These are phyloP conservation scores for Neurospora sp. DNA, from an alignment of 495 filamentous ascomycete species.

Conservation along the genomic window DNA sequence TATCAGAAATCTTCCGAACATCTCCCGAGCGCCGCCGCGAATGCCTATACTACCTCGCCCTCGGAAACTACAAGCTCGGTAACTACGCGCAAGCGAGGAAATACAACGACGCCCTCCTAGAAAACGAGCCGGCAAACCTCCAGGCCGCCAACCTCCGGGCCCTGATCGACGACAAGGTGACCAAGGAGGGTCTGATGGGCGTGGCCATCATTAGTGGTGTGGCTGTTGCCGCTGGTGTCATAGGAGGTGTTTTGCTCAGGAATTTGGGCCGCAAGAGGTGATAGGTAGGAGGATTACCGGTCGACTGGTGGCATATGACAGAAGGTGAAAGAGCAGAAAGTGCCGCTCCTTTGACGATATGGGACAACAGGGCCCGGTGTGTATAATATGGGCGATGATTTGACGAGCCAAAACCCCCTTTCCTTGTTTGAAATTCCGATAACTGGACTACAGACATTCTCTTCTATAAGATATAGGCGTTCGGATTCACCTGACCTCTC, in stretches of 20 bases:
- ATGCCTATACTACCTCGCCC: constrained; percentile 93
- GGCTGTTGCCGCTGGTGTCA: constrained; percentile 84
- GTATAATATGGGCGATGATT: background rate
- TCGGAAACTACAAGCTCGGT: constrained; percentile 95
- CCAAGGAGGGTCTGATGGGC: constrained; percentile 85
- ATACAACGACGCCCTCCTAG: constrained; percentile 87
- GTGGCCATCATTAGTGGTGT: constrained; percentile 95
- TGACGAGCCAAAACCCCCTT: background rate
- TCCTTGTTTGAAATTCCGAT: background rate
- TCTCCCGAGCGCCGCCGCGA: constrained; percentile 86
- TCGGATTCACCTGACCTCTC: background rate
- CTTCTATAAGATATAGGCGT: background rate
- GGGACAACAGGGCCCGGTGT: background rate
- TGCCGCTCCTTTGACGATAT: background rate
- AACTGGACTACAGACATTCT: background rate
- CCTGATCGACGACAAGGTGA: constrained; percentile 91
- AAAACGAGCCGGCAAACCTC: constrained; percentile 79
- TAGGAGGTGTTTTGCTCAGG: constrained; percentile 75
- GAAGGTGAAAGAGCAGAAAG: background rate
- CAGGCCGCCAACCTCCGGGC: constrained; percentile 76
- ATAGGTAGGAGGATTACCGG: background rate
- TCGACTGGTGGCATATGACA: background rate
- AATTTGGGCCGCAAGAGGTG: constrained; percentile 29
- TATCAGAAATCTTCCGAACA: constrained; percentile 93
- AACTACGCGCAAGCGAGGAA: constrained; percentile 89